phyloP scores from a whole-genome alignment of 176 grass and related monocot genomes.

The Eleusine coracana region DNA sequence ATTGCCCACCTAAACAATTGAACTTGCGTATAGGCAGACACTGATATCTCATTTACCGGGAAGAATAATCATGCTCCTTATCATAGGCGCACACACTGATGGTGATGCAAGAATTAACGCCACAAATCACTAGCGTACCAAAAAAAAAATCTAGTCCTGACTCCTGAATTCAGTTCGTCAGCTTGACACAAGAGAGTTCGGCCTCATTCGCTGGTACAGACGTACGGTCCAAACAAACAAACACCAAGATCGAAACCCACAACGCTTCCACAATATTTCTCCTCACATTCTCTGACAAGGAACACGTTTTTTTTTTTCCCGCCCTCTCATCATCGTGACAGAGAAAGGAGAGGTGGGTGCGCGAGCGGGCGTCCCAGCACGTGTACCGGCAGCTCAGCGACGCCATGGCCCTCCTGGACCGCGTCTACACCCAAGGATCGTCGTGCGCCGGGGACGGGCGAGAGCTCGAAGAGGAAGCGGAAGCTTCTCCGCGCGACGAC shows the following conservation, averaged over 20 bases:
- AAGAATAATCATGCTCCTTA: too few species aligned
- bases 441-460: background rate
- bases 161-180: background rate
- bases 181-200: background rate
- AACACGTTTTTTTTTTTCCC: background rate
- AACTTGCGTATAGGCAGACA: too few species aligned
- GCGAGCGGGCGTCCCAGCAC: conserved; percentile 46
- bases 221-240: background rate
- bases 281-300: background rate
- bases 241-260: background rate
- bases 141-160: background rate
- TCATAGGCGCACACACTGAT: too few species aligned
- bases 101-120: too few species aligned
- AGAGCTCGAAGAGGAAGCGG: background rate
- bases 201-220: background rate
- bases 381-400: conserved; percentile 67
- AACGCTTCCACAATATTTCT: background rate
- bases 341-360: conserved; percentile 65
- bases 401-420: conserved; percentile 60
- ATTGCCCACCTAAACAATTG: too few species aligned
- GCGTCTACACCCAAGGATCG: conserved; percentile 31
- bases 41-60: too few species aligned
- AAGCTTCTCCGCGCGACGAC: background rate
- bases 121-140: background rate
- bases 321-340: conserved; percentile 12